Conservation (phyloP, 2,329 filamentous ascomycete species). For the Claviceps cyperi region DNA sequence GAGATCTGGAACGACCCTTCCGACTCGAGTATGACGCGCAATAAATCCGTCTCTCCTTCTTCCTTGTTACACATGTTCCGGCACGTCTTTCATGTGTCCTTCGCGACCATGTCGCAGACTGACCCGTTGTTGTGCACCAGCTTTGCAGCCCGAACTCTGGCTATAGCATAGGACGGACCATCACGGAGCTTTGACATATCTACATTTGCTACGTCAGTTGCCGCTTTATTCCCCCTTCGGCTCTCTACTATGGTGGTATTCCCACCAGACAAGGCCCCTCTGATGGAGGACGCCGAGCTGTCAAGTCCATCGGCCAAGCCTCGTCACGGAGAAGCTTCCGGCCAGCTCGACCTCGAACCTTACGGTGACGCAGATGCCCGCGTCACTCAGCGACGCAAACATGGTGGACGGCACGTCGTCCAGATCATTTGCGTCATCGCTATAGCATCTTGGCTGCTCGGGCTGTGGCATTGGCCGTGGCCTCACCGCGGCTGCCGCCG, state of each 20-base stretch:
- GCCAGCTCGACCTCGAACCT: neutral
- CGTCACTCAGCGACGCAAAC: neutral
- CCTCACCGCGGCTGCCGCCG: conserved; percentile 4
- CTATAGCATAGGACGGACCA: too few relatives aligned
- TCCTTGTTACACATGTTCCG: too few relatives aligned
- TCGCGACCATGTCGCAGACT: too few relatives aligned
- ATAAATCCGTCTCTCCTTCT: too few relatives aligned
- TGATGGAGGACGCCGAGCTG: neutral
- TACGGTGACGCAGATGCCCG: neutral
- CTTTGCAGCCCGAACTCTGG: neutral
- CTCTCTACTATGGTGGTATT: neutral
- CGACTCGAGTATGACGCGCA: too few relatives aligned
- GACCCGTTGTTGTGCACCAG: neutral
- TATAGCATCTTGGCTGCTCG: neutral
- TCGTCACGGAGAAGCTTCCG: neutral
- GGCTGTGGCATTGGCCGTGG: conserved; percentile 2
- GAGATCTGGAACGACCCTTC: too few relatives aligned
- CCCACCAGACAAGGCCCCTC: neutral
- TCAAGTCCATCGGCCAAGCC: neutral
- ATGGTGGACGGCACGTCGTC: neutral
- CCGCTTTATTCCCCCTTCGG: too few relatives aligned
- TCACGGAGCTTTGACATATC: too few relatives aligned
- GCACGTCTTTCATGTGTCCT: too few relatives aligned
- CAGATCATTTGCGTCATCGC: conserved; percentile 1
- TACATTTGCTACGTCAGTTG: too few relatives aligned